Percentiles rank a stretch among this genome's conserved stretches.
Conservation (phyloP, 164 flowering plant genomes). For the Chimonanthus praecox region DNA sequence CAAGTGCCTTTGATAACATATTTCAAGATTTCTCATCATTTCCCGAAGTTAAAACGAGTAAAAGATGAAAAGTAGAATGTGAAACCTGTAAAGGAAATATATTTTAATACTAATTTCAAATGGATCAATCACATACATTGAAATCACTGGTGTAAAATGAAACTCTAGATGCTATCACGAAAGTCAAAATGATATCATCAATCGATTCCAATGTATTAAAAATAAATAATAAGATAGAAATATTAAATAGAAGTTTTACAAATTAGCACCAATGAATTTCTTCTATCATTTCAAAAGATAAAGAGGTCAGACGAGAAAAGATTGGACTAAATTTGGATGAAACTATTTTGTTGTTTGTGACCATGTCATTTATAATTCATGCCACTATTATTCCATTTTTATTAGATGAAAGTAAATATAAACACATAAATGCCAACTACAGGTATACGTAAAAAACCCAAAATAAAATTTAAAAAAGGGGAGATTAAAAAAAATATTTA, state of each 20-base stretch:
- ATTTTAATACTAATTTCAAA: background rate
- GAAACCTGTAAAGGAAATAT: no score
- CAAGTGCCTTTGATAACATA: conserved; percentile 12
- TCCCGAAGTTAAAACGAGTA: conserved; percentile 11
- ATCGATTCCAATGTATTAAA: no score
- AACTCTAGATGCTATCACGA: no score
- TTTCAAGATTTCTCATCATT: conserved; percentile 8
- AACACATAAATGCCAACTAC: background rate
- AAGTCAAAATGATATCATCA: background rate
- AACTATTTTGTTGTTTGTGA: background rate
- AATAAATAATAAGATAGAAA: background rate
- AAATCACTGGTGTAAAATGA: background rate
- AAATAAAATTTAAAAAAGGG: background rate
- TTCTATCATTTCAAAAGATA: background rate
- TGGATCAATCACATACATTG: background rate
- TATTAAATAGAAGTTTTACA: background rate
- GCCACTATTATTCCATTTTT: background rate
- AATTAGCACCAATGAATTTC: background rate
- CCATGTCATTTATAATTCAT: background rate
- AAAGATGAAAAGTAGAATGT: no score
- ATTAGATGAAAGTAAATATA: background rate
- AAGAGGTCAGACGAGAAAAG: background rate
- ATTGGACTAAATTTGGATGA: background rate
- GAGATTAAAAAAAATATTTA: background rate
- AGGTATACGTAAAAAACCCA: background rate